These are phyloP conservation scores for Karstenula rhodostoma DNA, from an alignment of 2,329 filamentous ascomycete genomes.

Conservation along the genomic window DNA sequence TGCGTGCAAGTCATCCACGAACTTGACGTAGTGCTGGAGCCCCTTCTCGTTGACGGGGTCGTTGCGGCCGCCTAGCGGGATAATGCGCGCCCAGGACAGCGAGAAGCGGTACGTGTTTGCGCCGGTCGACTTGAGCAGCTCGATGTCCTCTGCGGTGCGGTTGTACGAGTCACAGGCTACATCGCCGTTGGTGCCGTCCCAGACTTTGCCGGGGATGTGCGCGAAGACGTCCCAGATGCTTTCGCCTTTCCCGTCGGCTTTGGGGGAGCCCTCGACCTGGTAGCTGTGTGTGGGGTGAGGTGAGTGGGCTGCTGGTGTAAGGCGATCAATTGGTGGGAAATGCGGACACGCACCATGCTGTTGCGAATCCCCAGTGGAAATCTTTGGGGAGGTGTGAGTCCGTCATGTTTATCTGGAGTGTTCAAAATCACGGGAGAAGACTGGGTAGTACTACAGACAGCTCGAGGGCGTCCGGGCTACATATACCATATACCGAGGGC, in stretches of 20 bases:
- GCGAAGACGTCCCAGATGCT: slow-evolving; percentile 95
- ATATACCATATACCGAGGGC: slow-evolving; percentile 41
- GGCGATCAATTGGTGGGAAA: slow-evolving; percentile 20
- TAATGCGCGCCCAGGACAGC: slow-evolving; percentile 82
- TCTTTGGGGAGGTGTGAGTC: slow-evolving; percentile 49
- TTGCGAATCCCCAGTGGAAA: slow-evolving; percentile 54
- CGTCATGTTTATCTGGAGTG: slow-evolving; percentile 36
- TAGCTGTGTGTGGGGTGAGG: slow-evolving; percentile 66
- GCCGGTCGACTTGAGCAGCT: slow-evolving; percentile 76
- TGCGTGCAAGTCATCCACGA: slow-evolving; percentile 78
- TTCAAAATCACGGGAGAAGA: slow-evolving; percentile 3
- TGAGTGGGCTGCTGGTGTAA: slow-evolving; percentile 16
- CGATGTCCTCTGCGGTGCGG: slow-evolving; percentile 78
- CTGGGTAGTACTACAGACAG: slow-evolving; percentile 7
- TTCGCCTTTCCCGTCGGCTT: slow-evolving; percentile 79
- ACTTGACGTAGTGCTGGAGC: slow-evolving; percentile 78
- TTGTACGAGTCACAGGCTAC: slow-evolving; percentile 90
- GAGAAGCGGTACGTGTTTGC: slow-evolving; percentile 84
- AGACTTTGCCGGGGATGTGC: slow-evolving; percentile 80
- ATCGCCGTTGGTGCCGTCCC: slow-evolving; percentile 76
- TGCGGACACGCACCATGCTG: slow-evolving; percentile 48
- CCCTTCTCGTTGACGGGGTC: slow-evolving; percentile 83
- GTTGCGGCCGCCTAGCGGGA: slow-evolving; percentile 82
- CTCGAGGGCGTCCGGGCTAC: slow-evolving; percentile 34
- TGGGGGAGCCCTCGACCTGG: slow-evolving; percentile 81